Conservation (phyloP, 768 basidiomycete species). For the Kwoniella botswanensis region DNA sequence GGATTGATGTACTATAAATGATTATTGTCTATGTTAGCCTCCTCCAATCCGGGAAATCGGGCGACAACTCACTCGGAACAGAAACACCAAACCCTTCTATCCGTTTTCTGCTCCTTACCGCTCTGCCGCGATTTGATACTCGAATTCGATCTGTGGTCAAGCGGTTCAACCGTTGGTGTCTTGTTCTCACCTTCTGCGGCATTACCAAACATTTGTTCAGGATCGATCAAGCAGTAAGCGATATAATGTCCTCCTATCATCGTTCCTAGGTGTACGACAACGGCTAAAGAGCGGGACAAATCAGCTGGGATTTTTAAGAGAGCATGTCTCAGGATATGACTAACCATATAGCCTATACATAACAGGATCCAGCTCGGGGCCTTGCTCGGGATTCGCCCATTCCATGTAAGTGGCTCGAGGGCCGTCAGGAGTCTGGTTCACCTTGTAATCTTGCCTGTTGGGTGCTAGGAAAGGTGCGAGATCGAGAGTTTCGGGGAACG, state of each 20-base stretch:
- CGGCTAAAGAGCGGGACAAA: slow-evolving; percentile 34
- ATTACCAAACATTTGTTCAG: slow-evolving; percentile 46
- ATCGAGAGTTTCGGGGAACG: slow-evolving; percentile 87
- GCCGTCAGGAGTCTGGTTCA: slow-evolving; percentile 41
- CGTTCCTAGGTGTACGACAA: slow-evolving; percentile 57
- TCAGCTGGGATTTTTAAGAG: background rate
- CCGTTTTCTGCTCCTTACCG: slow-evolving; percentile 25
- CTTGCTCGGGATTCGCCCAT: slow-evolving; percentile 50
- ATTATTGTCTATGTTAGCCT: too few relatives aligned
- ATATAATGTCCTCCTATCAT: slow-evolving; percentile 87
- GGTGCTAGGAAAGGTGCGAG: slow-evolving; percentile 86
- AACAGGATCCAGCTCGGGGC: slow-evolving; percentile 49
- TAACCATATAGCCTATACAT: slow-evolving; percentile 56
- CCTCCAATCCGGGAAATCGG: background rate
- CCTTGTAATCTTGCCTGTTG: slow-evolving; percentile 57
- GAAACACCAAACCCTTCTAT: slow-evolving; percentile 79
- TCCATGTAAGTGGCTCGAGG: slow-evolving; percentile 54
- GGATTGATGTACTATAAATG: slow-evolving; percentile 67
- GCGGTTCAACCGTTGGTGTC: slow-evolving; percentile 15
- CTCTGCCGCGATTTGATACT: slow-evolving; percentile 14
- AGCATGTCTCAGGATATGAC: slow-evolving; percentile 1
- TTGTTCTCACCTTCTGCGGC: slow-evolving; percentile 7
- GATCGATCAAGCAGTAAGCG: slow-evolving; percentile 66
- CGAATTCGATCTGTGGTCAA: slow-evolving; percentile 5
- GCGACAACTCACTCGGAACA: slow-evolving; percentile 70